Conservation (phyloP, 2,329 filamentous ascomycete genomes). For the Sclerotinia borealis region DNA sequence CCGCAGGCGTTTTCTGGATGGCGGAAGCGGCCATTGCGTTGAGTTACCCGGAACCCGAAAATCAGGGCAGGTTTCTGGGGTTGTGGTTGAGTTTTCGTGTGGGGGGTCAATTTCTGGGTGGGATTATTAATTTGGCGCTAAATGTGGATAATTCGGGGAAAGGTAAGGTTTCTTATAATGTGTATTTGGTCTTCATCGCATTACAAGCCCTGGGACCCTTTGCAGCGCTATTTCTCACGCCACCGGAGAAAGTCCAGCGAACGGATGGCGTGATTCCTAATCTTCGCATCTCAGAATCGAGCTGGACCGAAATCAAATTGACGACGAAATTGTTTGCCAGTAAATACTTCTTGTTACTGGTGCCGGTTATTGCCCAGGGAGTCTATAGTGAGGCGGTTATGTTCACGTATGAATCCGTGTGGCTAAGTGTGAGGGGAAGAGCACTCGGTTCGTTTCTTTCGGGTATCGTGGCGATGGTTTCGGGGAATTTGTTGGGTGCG, state of each 20-base stretch:
- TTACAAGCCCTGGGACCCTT: conserved; percentile 61
- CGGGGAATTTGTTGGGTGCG: conserved; percentile 57
- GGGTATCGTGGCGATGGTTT: conserved; percentile 58
- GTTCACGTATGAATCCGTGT: conserved; percentile 62
- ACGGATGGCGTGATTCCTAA: conserved; percentile 58
- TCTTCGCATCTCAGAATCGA: conserved; percentile 50
- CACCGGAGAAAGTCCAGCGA: conserved; percentile 56
- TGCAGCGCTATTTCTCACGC: conserved; percentile 56
- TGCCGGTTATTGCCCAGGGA: conserved; percentile 63
- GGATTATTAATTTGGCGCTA: conserved; percentile 63
- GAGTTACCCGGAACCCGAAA: conserved; percentile 64
- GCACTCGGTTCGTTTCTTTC: conserved; percentile 67
- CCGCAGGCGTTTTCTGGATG: conserved; percentile 68
- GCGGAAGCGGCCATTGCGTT: conserved; percentile 69
- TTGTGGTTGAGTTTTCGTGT: conserved; percentile 59
- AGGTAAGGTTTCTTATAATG: conserved; percentile 62
- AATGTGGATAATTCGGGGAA: conserved; percentile 52
- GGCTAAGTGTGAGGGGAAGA: conserved; percentile 64
- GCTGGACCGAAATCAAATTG: conserved; percentile 52
- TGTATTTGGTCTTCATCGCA: conserved; percentile 65
- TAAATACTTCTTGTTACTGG: conserved; percentile 55
- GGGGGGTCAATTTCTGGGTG: conserved; percentile 62
- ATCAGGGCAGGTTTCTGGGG: conserved; percentile 57
- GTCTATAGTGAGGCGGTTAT: conserved; percentile 68
- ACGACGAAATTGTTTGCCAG: conserved; percentile 54